Evolutionary conservation across 2,329 filamentous ascomycete genomes (phyloP).

Genomic region (Allantophomopsis lycopodina): DNA sequence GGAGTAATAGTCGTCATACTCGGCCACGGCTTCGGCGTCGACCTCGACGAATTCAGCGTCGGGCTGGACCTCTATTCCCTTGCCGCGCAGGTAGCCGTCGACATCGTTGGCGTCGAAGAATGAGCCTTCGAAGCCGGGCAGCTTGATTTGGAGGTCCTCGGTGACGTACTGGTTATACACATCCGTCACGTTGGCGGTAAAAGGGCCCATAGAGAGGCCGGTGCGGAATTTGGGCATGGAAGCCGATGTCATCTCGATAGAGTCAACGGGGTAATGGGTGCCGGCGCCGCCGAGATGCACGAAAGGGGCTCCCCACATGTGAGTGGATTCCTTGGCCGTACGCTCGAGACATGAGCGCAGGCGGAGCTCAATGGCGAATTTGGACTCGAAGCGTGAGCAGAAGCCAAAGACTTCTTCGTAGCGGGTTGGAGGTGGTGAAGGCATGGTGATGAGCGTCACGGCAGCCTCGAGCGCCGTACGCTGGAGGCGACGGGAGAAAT

Average conservation of each 20-base stretch:
- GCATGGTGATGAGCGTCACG: conserved; percentile 38
- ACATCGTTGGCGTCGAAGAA: conserved; percentile 71
- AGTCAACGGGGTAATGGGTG: conserved; percentile 39
- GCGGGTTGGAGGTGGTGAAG: conserved; percentile 26
- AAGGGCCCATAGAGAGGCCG: conserved; percentile 34
- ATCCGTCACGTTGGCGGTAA: conserved; percentile 23
- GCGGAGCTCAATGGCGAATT: conserved; percentile 30
- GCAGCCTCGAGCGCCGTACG: conserved; percentile 50
- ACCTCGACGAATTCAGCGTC: conserved; percentile 45
- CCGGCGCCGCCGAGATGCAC: conserved; percentile 55
- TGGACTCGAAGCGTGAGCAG: conserved; percentile 44
- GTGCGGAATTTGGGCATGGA: conserved; percentile 15
- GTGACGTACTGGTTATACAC: conserved; percentile 29
- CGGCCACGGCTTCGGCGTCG: conserved; percentile 28
- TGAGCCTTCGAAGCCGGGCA: conserved; percentile 54
- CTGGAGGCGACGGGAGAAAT: conserved; percentile 59
- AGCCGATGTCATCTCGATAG: conserved; percentile 11
- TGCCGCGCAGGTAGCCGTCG: conserved; percentile 54
- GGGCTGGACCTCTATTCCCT: conserved; percentile 48
- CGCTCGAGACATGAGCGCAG: conserved; percentile 14
- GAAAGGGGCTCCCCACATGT: conserved; percentile 46
- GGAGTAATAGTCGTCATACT: not conserved
- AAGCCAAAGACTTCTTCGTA: conserved; percentile 54
- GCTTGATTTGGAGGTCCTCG: conserved; percentile 32
- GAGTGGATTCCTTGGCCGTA: conserved; percentile 29